phyloP scores from a whole-genome alignment of 1,284 basidiomycete genomes.

The Puccinia polysora region DNA sequence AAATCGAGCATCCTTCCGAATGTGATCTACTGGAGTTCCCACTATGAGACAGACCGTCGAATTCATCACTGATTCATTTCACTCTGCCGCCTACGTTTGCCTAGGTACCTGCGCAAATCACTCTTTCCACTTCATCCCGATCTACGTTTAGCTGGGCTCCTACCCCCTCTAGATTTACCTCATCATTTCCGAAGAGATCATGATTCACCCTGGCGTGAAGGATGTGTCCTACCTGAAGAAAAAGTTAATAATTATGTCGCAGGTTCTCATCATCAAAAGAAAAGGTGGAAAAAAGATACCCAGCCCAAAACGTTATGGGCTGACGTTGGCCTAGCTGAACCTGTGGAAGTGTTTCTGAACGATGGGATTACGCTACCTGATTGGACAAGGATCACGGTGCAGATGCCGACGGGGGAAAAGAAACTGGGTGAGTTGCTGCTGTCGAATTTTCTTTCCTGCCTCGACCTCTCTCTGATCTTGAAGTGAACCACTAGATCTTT shows the following conservation, averaged over 20 bases:
- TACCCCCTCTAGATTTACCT: constrained; percentile 52
- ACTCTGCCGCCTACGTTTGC: background rate
- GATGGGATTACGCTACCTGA: constrained; percentile 32
- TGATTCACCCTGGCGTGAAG: constrained; percentile 50
- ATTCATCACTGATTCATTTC: background rate
- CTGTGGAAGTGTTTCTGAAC: constrained; percentile 46
- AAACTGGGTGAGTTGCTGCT: constrained; percentile 2
- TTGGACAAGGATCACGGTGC: constrained; percentile 50
- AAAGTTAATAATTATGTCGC: constrained; percentile 30
- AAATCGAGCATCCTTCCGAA: constrained; percentile 2
- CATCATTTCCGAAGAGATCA: constrained; percentile 52
- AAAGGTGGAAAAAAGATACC: background rate
- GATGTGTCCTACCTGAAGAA: constrained; percentile 43
- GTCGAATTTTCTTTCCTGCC: background rate
- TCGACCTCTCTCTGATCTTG: background rate
- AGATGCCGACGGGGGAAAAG: constrained; percentile 45
- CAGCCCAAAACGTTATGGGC: constrained; percentile 45
- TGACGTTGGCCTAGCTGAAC: constrained; percentile 51
- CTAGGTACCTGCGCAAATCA: constrained; percentile 50
- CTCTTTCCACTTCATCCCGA: constrained; percentile 53
- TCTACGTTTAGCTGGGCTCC: constrained; percentile 51
- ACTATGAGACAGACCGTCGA: background rate
- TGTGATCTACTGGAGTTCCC: background rate
- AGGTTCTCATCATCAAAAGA: constrained; percentile 17
- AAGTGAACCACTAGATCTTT: no score